These are phyloP conservation scores for Fusarium beomiforme DNA, from an alignment of 2,329 filamentous ascomycete genomes.

Conservation along the genomic window DNA sequence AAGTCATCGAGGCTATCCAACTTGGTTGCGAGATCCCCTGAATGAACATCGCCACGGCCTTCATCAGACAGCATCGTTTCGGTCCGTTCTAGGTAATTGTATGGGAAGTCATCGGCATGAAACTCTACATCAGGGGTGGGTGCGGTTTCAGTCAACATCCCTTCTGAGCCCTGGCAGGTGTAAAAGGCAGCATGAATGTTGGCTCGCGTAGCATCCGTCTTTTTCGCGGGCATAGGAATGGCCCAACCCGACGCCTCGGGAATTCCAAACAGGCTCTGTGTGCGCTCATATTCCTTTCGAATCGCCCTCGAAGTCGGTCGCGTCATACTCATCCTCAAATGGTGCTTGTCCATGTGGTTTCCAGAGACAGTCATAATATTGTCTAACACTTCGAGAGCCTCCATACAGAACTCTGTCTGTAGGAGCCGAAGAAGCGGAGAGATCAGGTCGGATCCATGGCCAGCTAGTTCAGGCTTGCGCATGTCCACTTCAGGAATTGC, in stretches of 20 bases:
- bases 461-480: slow-evolving; percentile 87
- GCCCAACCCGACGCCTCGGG: slow-evolving; percentile 97
- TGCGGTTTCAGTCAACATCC: slow-evolving; percentile 65
- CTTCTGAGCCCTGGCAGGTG: slow-evolving; percentile 80
- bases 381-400: slow-evolving; percentile 90
- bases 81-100: slow-evolving; percentile 81
- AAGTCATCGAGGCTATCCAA: slow-evolving; percentile 84
- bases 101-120: slow-evolving; percentile 86
- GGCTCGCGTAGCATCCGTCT: slow-evolving; percentile 84
- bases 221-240: slow-evolving; percentile 89
- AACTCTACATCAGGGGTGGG: slow-evolving; percentile 92
- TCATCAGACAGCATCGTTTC: slow-evolving; percentile 96
- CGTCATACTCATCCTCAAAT: slow-evolving; percentile 98
- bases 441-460: slow-evolving; percentile 92
- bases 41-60: slow-evolving; percentile 72
- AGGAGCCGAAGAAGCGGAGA: slow-evolving; percentile 89
- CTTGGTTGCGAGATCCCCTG: slow-evolving; percentile 82
- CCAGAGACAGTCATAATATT: slow-evolving; percentile 95
- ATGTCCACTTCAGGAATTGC: slow-evolving; percentile 93
- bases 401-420: slow-evolving; percentile 93
- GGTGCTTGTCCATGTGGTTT: slow-evolving; percentile 91
- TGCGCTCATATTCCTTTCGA: slow-evolving; percentile 93
- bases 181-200: slow-evolving; percentile 98
- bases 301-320: slow-evolving; percentile 85
- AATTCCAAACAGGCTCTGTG: slow-evolving; percentile 94